These are phyloP conservation scores for Stachybotrys echinatus DNA, from an alignment of 2,329 filamentous ascomycete genomes.

Conservation along the genomic window DNA sequence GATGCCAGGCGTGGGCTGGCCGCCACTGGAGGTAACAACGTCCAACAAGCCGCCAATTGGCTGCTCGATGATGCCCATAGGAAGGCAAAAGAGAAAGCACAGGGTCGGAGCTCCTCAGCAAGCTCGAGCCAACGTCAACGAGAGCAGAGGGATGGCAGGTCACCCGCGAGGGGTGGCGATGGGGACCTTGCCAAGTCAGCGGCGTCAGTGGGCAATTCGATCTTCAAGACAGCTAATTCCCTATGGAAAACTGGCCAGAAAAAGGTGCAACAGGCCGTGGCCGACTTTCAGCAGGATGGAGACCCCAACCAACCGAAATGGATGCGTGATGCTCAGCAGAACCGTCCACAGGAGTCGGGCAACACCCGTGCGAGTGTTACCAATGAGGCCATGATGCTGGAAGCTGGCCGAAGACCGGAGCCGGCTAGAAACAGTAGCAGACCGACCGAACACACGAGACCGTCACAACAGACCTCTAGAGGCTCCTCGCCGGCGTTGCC, in stretches of 20 bases:
- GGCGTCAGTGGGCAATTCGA: conserved; percentile 71
- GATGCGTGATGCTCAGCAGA: conserved; percentile 73
- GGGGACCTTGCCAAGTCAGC: conserved; percentile 77
- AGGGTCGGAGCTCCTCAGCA: conserved; percentile 42
- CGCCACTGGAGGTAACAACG: conserved; percentile 72
- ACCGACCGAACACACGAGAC: conserved; percentile 17
- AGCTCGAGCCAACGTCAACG: conserved; percentile 19
- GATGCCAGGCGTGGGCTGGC: conserved; percentile 76
- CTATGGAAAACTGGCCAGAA: conserved; percentile 95
- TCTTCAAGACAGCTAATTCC: conserved; percentile 92
- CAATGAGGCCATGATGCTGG: conserved; percentile 75
- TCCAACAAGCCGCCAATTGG: conserved; percentile 84
- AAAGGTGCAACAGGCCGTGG: conserved; percentile 84
- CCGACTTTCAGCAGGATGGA: conserved; percentile 69
- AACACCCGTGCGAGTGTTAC: conserved; percentile 41
- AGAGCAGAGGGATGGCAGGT: conserved; percentile 42
- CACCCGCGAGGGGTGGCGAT: conserved; percentile 49
- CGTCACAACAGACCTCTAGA: conserved; percentile 30
- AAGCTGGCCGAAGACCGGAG: conserved; percentile 57
- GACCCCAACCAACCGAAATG: conserved; percentile 85
- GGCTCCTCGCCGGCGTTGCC: conserved; percentile 46
- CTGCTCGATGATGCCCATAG: conserved; percentile 86
- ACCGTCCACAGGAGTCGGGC: conserved; percentile 27
- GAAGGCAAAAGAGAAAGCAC: conserved; percentile 69
- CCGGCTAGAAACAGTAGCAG: conserved; percentile 18